Evolutionary conservation across 1,139 yeast species (phyloP).

Genomic region (Spathaspora jeffriesii): DNA sequence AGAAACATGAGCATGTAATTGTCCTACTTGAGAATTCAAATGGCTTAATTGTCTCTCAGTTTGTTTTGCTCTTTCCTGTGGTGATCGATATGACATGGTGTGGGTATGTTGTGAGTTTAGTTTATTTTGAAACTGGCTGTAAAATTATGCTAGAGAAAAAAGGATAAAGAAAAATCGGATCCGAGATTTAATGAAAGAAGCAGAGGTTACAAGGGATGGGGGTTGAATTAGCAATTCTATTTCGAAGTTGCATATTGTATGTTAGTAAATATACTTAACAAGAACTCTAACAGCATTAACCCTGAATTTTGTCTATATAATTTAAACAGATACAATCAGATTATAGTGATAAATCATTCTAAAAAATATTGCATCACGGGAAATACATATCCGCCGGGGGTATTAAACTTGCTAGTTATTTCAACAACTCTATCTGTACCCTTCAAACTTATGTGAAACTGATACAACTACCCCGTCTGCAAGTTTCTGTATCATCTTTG

Average conservation of each 20-base stretch:
- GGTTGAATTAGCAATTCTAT: neutral
- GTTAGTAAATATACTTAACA: too few relatives aligned
- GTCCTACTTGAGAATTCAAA: constrained; percentile 63
- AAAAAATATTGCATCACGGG: too few relatives aligned
- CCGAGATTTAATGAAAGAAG: neutral
- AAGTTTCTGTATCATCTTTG: neutral
- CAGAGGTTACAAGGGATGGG: too few relatives aligned
- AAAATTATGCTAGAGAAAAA: neutral
- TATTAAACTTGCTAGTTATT: too few relatives aligned
- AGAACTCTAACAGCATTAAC: too few relatives aligned
- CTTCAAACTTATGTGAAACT: neutral
- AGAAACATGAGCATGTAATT: constrained; percentile 57
- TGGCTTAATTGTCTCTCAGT: constrained; percentile 55
- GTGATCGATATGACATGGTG: neutral
- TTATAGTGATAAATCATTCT: too few relatives aligned
- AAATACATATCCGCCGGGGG: too few relatives aligned
- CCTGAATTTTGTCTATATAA: too few relatives aligned
- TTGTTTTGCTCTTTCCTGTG: constrained; percentile 21
- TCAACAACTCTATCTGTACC: too few relatives aligned
- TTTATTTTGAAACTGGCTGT: neutral
- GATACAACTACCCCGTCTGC: neutral
- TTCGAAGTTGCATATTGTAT: too few relatives aligned
- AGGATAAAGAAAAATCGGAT: neutral
- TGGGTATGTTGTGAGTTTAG: neutral
- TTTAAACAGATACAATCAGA: too few relatives aligned